Evolutionary conservation across 257 asterid genomes (phyloP).

Genomic region (Ocimum tenuiflorum): DNA sequence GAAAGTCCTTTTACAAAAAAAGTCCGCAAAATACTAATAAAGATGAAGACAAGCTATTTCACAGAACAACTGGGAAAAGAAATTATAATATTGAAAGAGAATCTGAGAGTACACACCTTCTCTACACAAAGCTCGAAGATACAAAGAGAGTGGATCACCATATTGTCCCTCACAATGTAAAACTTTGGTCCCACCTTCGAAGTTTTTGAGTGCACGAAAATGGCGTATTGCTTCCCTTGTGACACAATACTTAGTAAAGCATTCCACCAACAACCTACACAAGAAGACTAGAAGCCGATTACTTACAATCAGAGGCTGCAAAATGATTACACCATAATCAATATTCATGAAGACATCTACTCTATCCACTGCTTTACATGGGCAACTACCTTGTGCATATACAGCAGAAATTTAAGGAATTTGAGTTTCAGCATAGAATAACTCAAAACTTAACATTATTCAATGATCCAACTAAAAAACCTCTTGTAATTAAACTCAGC

Average conservation of each 20-base stretch:
- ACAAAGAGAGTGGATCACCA: slow-evolving; percentile 94
- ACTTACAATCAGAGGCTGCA: slow-evolving; percentile 12
- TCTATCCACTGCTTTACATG: slow-evolving; percentile 10
- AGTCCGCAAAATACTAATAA: not conserved
- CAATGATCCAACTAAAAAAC: not conserved
- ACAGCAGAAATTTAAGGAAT: not conserved
- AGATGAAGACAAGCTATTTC: not conserved
- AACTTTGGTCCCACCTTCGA: slow-evolving; percentile 71
- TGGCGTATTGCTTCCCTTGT: slow-evolving; percentile 86
- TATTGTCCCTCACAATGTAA: slow-evolving; percentile 67
- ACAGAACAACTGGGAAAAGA: not conserved
- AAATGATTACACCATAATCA: not conserved
- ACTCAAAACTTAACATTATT: not conserved
- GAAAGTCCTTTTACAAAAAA: not conserved
- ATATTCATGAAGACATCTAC: slow-evolving; percentile 5
- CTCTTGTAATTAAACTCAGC: too few species aligned
- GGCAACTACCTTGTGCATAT: slow-evolving; percentile 11
- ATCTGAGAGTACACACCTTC: slow-evolving; percentile 50
- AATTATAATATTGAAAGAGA: not conserved
- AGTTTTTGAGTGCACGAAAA: slow-evolving; percentile 75
- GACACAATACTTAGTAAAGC: slow-evolving; percentile 96
- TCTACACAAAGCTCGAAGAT: slow-evolving; percentile 93
- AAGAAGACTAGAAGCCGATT: slow-evolving; percentile 13
- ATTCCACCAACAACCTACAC: slow-evolving; percentile 82
- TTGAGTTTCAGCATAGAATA: slow-evolving; percentile 8